Percentiles rank a stretch among this genome's conserved stretches.
Evolutionary conservation across 495 filamentous ascomycete genomes (phyloP).

Genomic region (Apiosordaria backusii): DNA sequence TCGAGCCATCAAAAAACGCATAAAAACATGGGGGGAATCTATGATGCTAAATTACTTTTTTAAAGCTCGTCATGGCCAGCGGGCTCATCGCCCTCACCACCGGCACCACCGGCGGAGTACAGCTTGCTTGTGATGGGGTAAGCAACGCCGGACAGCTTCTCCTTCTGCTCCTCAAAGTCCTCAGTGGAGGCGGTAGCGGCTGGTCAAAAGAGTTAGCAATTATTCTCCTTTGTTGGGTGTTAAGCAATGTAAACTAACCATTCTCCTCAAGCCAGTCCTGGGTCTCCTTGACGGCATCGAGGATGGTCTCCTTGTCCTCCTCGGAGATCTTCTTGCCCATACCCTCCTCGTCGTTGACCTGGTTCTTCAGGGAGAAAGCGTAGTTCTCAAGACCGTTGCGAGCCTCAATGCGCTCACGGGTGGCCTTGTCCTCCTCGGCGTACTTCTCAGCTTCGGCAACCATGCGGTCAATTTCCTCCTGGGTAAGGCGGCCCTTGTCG

Average conservation of each 20-base stretch:
- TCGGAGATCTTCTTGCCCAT: constrained; percentile 95
- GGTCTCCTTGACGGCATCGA: constrained; percentile 96
- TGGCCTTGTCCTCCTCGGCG: constrained; percentile 98
- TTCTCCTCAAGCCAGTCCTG: constrained; percentile 98
- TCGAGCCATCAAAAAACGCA: constrained; percentile 24
- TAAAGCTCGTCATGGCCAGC: constrained; percentile 88
- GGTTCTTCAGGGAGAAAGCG: constrained; percentile 97
- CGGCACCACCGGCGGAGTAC: constrained; percentile 67
- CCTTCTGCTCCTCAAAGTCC: constrained; percentile 99
- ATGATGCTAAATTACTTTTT: constrained; percentile 29
- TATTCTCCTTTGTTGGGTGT: not conserved
- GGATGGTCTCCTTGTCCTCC: constrained; percentile 96
- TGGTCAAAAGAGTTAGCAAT: constrained; percentile 23
- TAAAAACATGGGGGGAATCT: constrained; percentile 32
- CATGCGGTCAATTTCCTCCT: constrained; percentile 99
- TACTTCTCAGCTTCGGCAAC: constrained; percentile 95
- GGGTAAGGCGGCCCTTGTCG: constrained; percentile 92
- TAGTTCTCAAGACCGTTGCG: constrained; percentile 97
- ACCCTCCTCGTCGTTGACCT: constrained; percentile 95
- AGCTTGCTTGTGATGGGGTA: constrained; percentile 99
- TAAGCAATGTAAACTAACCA: constrained; percentile 24
- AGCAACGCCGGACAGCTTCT: constrained; percentile 93
- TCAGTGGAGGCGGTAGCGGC: constrained; percentile 77
- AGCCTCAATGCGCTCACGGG: constrained; percentile 87
- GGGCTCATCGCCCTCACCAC: constrained; percentile 70